phyloP scores from a whole-genome alignment of 129 eudicot genomes.

The Solidago caesia region DNA sequence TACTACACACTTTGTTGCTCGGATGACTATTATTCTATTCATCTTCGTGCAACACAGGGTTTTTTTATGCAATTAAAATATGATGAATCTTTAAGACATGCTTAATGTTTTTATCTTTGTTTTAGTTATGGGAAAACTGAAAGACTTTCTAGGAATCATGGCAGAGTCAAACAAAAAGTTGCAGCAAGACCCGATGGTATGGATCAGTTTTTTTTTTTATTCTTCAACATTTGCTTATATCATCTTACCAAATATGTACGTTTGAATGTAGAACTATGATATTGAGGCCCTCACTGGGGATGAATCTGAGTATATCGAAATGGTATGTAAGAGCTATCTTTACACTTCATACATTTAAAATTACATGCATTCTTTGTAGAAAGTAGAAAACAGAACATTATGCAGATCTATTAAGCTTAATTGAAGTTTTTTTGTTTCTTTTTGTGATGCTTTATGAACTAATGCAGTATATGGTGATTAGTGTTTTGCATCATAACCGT shows the following conservation, averaged over 20 bases:
- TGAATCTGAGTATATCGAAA: slow-evolving; percentile 76
- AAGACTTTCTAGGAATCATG: slow-evolving; percentile 71
- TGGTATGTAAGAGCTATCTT: slow-evolving; percentile 45
- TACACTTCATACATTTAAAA: background rate
- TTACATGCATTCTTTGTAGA: background rate
- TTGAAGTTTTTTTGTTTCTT: background rate
- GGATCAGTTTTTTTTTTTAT: background rate
- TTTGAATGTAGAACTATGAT: slow-evolving; percentile 51
- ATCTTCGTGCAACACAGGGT: too few relatives aligned
- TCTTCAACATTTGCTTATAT: background rate
- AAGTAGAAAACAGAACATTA: background rate
- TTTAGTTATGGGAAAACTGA: slow-evolving; percentile 61
- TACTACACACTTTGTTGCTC: too few relatives aligned
- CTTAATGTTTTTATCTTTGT: slow-evolving; percentile 3
- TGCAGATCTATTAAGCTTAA: background rate
- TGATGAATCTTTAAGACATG: background rate
- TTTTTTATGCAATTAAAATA: too few relatives aligned
- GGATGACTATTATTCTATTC: too few relatives aligned
- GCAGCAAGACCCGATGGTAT: slow-evolving; percentile 64
- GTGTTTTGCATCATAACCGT: background rate
- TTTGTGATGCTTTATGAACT: background rate
- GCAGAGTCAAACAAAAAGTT: slow-evolving; percentile 76
- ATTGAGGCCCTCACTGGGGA: slow-evolving; percentile 71
- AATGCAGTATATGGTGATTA: background rate
- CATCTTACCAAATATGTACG: slow-evolving; percentile 15